Conservation (phyloP, 2,329 filamentous ascomycete genomes). For the Pochonia chlamydosporia region DNA sequence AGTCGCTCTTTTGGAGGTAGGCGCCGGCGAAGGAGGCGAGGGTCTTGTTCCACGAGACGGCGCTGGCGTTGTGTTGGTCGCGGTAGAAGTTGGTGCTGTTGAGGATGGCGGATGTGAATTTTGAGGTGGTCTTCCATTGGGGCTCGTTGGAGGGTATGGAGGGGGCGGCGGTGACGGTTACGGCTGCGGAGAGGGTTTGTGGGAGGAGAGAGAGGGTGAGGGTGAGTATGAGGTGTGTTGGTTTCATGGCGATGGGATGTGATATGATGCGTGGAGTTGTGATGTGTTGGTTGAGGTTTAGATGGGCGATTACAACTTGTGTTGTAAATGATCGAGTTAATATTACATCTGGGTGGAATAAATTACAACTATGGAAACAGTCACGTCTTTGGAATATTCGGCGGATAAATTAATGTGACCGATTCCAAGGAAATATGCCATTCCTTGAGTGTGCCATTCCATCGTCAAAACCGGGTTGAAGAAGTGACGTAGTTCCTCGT, state of each 20-base stretch:
- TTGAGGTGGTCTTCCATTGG: background rate
- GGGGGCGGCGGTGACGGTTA: slow-evolving; percentile 2
- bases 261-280: too few species aligned
- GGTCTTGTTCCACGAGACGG: slow-evolving; percentile 59
- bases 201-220: background rate
- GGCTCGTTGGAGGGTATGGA: slow-evolving; percentile 5
- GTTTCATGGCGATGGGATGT: background rate
- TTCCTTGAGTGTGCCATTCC: too few species aligned
- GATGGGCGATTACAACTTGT: too few species aligned
- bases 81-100: slow-evolving; percentile 64
- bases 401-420: too few species aligned
- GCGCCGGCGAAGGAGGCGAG: slow-evolving; percentile 48
- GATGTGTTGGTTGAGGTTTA: too few species aligned
- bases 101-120: slow-evolving; percentile 51
- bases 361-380: too few species aligned
- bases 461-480: too few species aligned
- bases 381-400: too few species aligned
- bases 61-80: slow-evolving; percentile 51
- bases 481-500: too few species aligned
- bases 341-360: too few species aligned
- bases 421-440: too few species aligned
- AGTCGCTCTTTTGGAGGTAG: slow-evolving; percentile 39
- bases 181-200: background rate
- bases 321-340: too few species aligned
- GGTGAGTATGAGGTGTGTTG: background rate